A percentile compares a stretch with the other conserved stretches of the same genome.
phyloP scores from a whole-genome alignment of 73 alveolate genomes.

The Breviolum minutum region DNA sequence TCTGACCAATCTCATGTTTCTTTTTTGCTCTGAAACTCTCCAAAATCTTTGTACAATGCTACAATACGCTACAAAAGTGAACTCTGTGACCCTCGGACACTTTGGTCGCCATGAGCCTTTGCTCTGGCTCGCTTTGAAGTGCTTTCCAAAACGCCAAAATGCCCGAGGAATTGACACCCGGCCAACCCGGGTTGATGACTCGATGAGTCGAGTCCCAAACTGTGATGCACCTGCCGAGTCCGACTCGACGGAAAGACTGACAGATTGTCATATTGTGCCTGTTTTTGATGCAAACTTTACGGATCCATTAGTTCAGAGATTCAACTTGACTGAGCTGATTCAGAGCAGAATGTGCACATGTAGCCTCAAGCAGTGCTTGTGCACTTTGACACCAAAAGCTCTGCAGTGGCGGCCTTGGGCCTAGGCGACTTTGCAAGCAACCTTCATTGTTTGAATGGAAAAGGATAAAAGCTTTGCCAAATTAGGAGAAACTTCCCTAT shows the following conservation, averaged over 20 bases:
- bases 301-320: not conserved
- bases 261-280: too few relatives aligned
- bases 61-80: not conserved
- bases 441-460: not conserved
- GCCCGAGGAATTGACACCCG: not conserved
- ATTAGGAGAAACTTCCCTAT: too few relatives aligned
- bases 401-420: slow-evolving; percentile 47
- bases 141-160: not conserved
- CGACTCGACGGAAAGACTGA: too few relatives aligned
- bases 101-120: slow-evolving; percentile 9
- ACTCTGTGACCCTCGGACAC: not conserved
- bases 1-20: too few relatives aligned
- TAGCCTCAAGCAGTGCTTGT: slow-evolving; percentile 23
- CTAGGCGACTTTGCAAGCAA: not conserved
- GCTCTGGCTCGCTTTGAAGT: not conserved
- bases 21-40: not conserved
- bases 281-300: not conserved
- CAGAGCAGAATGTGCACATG: not conserved
- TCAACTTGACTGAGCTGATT: too few relatives aligned
- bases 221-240: too few relatives aligned
- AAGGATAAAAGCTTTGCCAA: not conserved
- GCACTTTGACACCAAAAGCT: slow-evolving; percentile 52
- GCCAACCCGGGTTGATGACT: not conserved
- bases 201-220: not conserved
- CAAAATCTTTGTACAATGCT: slow-evolving; percentile 40